These are phyloP conservation scores for Elsinoe perseae DNA, from an alignment of 2,329 filamentous ascomycete species.

Conservation along the genomic window DNA sequence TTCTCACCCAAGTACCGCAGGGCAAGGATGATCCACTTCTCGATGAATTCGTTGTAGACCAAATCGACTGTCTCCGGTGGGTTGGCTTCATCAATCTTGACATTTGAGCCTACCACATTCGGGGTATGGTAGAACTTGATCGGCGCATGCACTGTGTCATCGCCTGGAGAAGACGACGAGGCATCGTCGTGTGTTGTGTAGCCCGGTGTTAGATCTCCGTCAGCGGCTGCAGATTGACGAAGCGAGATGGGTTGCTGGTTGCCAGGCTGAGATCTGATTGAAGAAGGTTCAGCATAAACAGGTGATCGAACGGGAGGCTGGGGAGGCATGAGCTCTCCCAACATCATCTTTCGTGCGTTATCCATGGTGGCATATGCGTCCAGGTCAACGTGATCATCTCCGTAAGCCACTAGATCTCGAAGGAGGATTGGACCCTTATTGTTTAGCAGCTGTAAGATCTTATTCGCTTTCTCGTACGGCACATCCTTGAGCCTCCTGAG, in stretches of 20 bases:
- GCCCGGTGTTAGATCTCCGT: conserved; percentile 52
- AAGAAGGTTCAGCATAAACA: neutral
- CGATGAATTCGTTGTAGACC: conserved; percentile 85
- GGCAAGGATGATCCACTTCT: conserved; percentile 70
- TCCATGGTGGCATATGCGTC: neutral
- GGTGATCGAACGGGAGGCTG: conserved; percentile 13
- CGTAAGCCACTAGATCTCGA: conserved; percentile 22
- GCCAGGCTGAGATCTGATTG: neutral
- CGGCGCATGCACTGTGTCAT: conserved; percentile 75
- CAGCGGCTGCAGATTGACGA: neutral
- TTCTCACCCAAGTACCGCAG: conserved; percentile 54
- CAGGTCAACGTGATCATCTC: conserved; percentile 30
- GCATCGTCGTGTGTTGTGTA: conserved; percentile 87
- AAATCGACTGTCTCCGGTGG: conserved; percentile 71
- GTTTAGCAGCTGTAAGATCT: conserved; percentile 56
- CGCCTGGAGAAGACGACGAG: conserved; percentile 60
- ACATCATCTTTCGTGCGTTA: neutral
- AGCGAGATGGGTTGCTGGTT: conserved; percentile 14
- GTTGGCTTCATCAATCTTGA: conserved; percentile 49
- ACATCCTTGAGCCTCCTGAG: conserved; percentile 74
- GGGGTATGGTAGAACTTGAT: conserved; percentile 71
- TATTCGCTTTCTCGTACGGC: conserved; percentile 64
- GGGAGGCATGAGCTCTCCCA: conserved; percentile 17
- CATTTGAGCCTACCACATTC: conserved; percentile 69
- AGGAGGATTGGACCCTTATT: conserved; percentile 46